Evolutionary conservation across 1,284 basidiomycete species (phyloP).

Genomic region (Thelephora terrestris): DNA sequence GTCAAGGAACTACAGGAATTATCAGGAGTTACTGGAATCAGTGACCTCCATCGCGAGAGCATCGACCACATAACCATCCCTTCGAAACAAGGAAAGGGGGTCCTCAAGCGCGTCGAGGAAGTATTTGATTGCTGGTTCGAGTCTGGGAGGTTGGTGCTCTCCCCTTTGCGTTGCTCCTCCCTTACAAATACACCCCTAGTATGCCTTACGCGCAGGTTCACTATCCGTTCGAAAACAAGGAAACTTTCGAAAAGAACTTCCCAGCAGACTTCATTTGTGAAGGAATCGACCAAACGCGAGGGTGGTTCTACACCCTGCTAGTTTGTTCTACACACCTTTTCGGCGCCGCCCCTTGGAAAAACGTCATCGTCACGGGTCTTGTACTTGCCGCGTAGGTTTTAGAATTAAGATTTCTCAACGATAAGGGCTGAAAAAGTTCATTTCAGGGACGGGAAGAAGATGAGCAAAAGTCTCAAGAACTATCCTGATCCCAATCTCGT

Average conservation of each 20-base stretch:
- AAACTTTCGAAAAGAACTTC: conserved; percentile 75
- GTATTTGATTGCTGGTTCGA: conserved; percentile 99
- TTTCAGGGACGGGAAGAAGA: conserved; percentile 92
- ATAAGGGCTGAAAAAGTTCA: background rate
- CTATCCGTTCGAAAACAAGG: conserved; percentile 97
- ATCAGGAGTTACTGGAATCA: conserved; percentile 81
- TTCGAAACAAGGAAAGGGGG: conserved; percentile 83
- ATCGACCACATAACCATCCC: conserved; percentile 98
- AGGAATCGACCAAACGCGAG: conserved; percentile 92
- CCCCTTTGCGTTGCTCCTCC: too few relatives aligned
- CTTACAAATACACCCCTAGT: conserved; percentile 29
- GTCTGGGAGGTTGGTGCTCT: conserved; percentile 73
- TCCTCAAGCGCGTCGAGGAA: conserved; percentile 84
- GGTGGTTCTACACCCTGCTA: conserved; percentile 99
- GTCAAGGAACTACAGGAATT: conserved; percentile 83
- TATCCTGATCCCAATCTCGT: conserved; percentile 96
- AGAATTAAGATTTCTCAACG: background rate
- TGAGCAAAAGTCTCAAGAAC: conserved; percentile 98
- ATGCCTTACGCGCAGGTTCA: conserved; percentile 99
- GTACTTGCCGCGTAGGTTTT: conserved; percentile 80
- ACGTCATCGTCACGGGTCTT: conserved; percentile 92
- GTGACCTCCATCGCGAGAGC: conserved; percentile 90
- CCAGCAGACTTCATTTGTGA: conserved; percentile 99
- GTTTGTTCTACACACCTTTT: conserved; percentile 95
- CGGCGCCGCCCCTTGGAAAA: conserved; percentile 94